Base-by-base conservation (phyloP, 768 basidiomycete species). In the Rubroboletus satanas region DNA sequence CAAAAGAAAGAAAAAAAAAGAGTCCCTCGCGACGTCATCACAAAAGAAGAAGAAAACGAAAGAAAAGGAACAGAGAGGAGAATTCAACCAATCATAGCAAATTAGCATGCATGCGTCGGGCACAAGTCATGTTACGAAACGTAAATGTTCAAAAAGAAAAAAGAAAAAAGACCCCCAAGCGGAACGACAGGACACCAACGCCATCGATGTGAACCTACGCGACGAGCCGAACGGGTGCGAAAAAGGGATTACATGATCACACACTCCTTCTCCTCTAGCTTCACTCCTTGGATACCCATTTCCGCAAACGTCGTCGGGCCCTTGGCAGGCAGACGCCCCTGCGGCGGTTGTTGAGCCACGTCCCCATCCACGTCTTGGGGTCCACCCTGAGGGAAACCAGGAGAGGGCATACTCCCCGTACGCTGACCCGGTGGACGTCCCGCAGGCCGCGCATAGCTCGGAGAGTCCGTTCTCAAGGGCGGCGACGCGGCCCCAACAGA, bases 221-320 rank as follows among this genome's bases (percentile, higher is more conserved):
- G 12, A 41, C 11, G 32, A 32, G 10, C 32, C 32, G 11, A 32
- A 11, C 11, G 32, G 11, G 10, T 32, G 10, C 5, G 26, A 26
- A 39, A 21, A 3, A 38, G n/a, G 14, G 17, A 36, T 79, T 68
- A 97, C 93, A 97, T 95, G 59, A 97, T 80, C 33, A 90, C 73
- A 75, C 93, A 96, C 0, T 91, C 87, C 71, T 93, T 85, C 6
- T 90, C 82, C 64, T 93, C 84, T 42, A 83, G 80, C 64, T 88
- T 90, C 28, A 79, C 82, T 12, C 87, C 85, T 32, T 85, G 81
- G 65, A 93, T 87, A 0, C 94, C 94, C 93, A 97, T 94, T 77
- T 96, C 93, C 21, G 87, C 89, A 73, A 97, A 95, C 42, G 93
- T 94, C 64, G 85, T 78, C 1, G 89, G 82, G 1, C 84, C 79